A percentile compares a stretch with the other conserved stretches of the same genome.
phyloP scores from a whole-genome alignment of 129 eudicot genomes.

The Ambrosia trifida region DNA sequence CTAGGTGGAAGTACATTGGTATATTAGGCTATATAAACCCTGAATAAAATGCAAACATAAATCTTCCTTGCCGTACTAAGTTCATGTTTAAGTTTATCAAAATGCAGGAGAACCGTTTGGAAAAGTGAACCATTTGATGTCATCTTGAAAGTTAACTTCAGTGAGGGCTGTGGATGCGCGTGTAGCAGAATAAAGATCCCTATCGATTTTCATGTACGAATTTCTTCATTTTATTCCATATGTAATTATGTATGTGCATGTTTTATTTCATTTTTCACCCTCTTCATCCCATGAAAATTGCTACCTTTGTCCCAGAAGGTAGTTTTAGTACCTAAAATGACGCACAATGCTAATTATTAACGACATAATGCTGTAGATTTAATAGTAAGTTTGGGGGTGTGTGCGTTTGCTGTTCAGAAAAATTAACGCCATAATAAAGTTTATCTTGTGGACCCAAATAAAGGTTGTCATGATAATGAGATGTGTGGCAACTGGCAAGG shows the following conservation, averaged over 20 bases:
- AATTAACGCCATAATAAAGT: neutral
- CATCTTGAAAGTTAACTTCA: constrained; percentile 61
- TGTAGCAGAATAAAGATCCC: constrained; percentile 59
- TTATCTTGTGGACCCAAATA: neutral
- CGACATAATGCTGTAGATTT: neutral
- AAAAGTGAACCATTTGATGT: constrained; percentile 60
- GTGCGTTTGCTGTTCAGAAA: no score
- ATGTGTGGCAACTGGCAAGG: neutral
- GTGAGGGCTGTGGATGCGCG: constrained; percentile 72
- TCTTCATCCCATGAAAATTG: constrained; percentile 6
- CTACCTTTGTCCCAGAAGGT: neutral
- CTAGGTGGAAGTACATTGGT: neutral
- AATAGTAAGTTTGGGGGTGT: no score
- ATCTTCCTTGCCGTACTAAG: neutral
- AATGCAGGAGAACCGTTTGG: constrained; percentile 61
- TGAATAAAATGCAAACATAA: neutral
- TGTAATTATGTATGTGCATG: constrained; percentile 3
- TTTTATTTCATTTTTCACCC: neutral
- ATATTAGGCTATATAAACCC: neutral
- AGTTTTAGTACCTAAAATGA: constrained; percentile 10
- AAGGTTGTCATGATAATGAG: neutral
- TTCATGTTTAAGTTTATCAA: constrained; percentile 20
- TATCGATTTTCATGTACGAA: constrained; percentile 63
- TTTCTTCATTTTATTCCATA: constrained; percentile 6
- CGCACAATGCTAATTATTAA: constrained; percentile 8